Evolutionary conservation across 495 filamentous ascomycete species (phyloP).

Genomic region (Zalerion maritima): DNA sequence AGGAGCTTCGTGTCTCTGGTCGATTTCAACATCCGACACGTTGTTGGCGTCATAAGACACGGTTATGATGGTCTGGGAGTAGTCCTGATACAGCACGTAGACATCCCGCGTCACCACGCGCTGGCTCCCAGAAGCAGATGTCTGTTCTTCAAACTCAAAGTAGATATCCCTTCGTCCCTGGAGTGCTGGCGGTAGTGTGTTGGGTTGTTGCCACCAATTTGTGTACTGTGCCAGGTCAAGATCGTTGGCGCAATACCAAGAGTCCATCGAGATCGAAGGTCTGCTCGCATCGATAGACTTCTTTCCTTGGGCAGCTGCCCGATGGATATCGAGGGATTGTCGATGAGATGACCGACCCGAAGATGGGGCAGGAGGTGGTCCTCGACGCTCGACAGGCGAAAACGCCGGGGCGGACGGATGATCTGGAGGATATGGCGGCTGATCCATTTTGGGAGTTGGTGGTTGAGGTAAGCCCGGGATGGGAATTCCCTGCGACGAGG

Average conservation of each 20-base stretch:
- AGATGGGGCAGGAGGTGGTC: slow-evolving; percentile 32
- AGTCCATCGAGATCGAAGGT: slow-evolving; percentile 49
- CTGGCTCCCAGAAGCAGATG: slow-evolving; percentile 43
- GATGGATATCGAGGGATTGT: slow-evolving; percentile 55
- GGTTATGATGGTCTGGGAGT: slow-evolving; percentile 83
- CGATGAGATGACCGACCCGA: slow-evolving; percentile 31
- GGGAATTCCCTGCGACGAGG: slow-evolving; percentile 19
- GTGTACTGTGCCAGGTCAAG: slow-evolving; percentile 59
- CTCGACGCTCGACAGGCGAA: slow-evolving; percentile 22
- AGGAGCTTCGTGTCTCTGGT: slow-evolving; percentile 79
- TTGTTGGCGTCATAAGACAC: slow-evolving; percentile 67
- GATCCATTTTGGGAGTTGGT: slow-evolving; percentile 16
- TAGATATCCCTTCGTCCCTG: slow-evolving; percentile 74
- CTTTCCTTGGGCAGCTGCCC: slow-evolving; percentile 33
- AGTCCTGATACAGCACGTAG: slow-evolving; percentile 81
- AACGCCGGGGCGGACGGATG: slow-evolving; percentile 7
- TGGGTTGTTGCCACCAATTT: slow-evolving; percentile 72
- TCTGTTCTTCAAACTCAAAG: slow-evolving; percentile 68
- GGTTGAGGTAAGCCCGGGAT: slow-evolving; percentile 27
- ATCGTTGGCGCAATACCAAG: slow-evolving; percentile 72
- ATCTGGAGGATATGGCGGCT: slow-evolving; percentile 14
- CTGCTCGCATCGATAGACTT: slow-evolving; percentile 55
- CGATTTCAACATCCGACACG: slow-evolving; percentile 51
- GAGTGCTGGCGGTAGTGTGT: slow-evolving; percentile 62
- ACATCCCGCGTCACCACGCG: slow-evolving; percentile 60